Evolutionary conservation across 1,139 yeast genomes (phyloP), one percentile per base, ranked within the genome.

Genomic region (Suhomyces maxii): DNA sequence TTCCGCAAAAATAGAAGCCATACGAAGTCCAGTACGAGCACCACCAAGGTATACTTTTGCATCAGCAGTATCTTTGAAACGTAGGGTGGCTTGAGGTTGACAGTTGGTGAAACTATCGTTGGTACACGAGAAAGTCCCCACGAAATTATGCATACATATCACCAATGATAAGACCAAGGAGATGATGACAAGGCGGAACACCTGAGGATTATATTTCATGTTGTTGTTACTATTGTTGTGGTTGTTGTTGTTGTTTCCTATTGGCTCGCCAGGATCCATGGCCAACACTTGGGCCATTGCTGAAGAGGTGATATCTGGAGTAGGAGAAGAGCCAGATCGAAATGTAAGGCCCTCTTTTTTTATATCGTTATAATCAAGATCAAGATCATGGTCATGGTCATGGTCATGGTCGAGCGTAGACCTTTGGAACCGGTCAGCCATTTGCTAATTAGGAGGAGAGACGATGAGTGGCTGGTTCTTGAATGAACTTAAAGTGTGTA

Each of bases 1-100:
- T 37, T 75, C 71, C 0, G 86, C 84, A 47, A 83, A 63, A 53
- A 77, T 81, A 0, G 86, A 76, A 10, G 82, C 59, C 52, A 82
- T 68, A 51, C 72, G 73, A 41, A 82, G 62, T 13, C 80, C 78
- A 49, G 80, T 83, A 46, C 76, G 68, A 9, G 79, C 68, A 4
- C 76, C 68, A 6, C 63, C 57, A 14, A 50, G 47, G n/a, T 47
- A 66, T 14, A 65, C 59, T 40, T 61, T 57, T 6, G 77, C 71
- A 25, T 65, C 61, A 1, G 64, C 57, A 1, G 79, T 65, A 39
- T 66, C 64, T 8, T 64, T 59, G 41, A 76, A 60, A 37, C 69
- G 66, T 37, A 80, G 58, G 6, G 68, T 69, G 31, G 76, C 62
- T 41, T 78, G 82, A 1, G 85, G 81, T 12, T 71, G 53, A 56